A percentile compares a stretch with the other conserved stretches of the same genome.
Conservation (phyloP, 441 rosid genomes). For the Gossypium armourianum region DNA sequence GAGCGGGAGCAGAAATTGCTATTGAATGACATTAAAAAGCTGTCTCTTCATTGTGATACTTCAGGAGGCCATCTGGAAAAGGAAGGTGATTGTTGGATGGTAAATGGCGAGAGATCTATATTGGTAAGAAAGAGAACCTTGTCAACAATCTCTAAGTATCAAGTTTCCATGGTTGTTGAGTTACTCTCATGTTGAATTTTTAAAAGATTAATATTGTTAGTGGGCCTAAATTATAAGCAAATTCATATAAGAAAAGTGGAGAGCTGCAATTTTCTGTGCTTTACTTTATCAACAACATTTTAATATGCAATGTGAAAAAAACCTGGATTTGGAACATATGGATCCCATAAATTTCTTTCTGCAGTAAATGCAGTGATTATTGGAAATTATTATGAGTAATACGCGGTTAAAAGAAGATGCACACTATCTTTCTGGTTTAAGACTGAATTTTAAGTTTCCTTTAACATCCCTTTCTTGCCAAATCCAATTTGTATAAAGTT, state of each 20-base stretch:
- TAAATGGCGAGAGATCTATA: constrained; percentile 51
- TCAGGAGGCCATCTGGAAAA: constrained; percentile 37
- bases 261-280: constrained; percentile 2
- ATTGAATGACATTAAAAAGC: constrained; percentile 66
- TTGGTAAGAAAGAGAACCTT: constrained; percentile 46
- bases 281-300: neutral
- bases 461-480: neutral
- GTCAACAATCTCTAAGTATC: neutral
- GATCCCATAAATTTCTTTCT: constrained; percentile 5
- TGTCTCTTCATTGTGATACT: constrained; percentile 48
- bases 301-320: neutral
- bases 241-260: neutral
- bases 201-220: neutral
- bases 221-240: neutral
- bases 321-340: neutral
- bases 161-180: constrained; percentile 5
- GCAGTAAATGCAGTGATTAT: neutral
- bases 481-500: neutral
- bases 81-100: constrained; percentile 68
- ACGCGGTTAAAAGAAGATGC: neutral
- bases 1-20: constrained; percentile 68
- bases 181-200: neutral
- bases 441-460: neutral
- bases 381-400: neutral
- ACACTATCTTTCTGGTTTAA: neutral